Conservation (phyloP, 2,329 filamentous ascomycete species). For the Ceratocystis alfenasii region DNA sequence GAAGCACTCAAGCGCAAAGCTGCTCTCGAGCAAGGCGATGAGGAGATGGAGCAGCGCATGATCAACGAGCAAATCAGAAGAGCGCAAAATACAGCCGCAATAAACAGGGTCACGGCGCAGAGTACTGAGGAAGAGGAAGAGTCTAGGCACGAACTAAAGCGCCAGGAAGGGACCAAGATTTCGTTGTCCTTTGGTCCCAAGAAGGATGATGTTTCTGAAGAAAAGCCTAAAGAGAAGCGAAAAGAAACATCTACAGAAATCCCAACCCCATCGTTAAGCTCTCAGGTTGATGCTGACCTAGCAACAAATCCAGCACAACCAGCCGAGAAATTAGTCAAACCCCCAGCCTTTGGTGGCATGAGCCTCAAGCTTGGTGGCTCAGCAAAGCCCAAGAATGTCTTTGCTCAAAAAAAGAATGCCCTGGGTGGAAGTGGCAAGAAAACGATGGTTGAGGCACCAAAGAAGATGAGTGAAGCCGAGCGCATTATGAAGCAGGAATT, state of each 20-base stretch:
- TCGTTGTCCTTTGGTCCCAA: constrained; percentile 54
- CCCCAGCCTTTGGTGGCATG: constrained; percentile 32
- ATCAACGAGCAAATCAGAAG: constrained; percentile 73
- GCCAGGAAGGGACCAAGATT: constrained; percentile 63
- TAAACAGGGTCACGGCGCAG: constrained; percentile 33
- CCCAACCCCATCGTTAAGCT: background rate
- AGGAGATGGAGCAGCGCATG: constrained; percentile 73
- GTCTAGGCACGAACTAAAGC: constrained; percentile 40
- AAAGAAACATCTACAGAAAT: constrained; percentile 21
- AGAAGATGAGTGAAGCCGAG: constrained; percentile 81
- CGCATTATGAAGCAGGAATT: constrained; percentile 80
- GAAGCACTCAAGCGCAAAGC: constrained; percentile 77
- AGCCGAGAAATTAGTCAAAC: constrained; percentile 28
- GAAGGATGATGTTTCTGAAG: constrained; percentile 23
- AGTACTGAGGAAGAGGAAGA: constrained; percentile 33
- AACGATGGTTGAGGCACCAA: constrained; percentile 48
- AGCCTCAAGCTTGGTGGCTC: constrained; percentile 49
- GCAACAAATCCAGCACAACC: background rate
- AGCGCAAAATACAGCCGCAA: constrained; percentile 50
- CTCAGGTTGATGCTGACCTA: background rate
- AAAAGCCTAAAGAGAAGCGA: constrained; percentile 21
- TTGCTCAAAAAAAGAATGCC: constrained; percentile 31
- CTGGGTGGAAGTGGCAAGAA: constrained; percentile 37
- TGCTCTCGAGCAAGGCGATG: constrained; percentile 77
- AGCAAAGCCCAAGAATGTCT: constrained; percentile 62